Base-by-base conservation (phyloP, 306 rosid genomes). In the Citrullus colocynthis region DNA sequence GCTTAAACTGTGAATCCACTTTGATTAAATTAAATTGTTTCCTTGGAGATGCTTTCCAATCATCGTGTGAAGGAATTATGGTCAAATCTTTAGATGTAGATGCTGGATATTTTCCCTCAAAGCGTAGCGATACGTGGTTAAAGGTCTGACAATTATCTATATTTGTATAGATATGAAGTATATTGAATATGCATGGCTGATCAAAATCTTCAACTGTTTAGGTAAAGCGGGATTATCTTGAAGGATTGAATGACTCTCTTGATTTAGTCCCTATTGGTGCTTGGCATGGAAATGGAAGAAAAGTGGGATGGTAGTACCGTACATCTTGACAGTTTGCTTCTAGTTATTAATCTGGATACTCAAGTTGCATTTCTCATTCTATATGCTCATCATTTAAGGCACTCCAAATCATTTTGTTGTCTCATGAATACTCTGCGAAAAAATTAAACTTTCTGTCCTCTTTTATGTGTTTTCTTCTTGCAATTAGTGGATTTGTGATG, bases 261-360 rank as follows among this genome's bases (percentile, higher is more conserved):
- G 98, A 93, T 86, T 87, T 93, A 83, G 97, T 93, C 48, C 97
- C 98, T 37, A 89, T 93, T 67, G 98, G 96, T 81, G 98, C 96
- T 48, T 93, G 98, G 98, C 88, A 93, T 86, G 98, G 97, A 81
- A 93, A 93, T 77, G 97, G 98, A 82, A 93, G 98, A 87, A 93
- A 93, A 82, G 96, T 93, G 48, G 98, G 97, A 87, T 91, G 97
- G 98, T 93, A 86, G 83, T 54, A 32, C 59, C 60, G 32, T 20
- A 20, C 9, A 32, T 71, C 77, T 83, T 63, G 8, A n/a, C 70
- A 63, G 42, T 62, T 63, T 63, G 16, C 20, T 32, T 63, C 44
- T 15, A 63, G 44, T 63, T 15, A 5, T 63, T 34, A 12, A 14
- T 32, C 12, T 63, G 44, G 70, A 63, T 63, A 34, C 16, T 32